phyloP scores from a whole-genome alignment of 1,284 basidiomycete species.

The Neolentinus lepideus region DNA sequence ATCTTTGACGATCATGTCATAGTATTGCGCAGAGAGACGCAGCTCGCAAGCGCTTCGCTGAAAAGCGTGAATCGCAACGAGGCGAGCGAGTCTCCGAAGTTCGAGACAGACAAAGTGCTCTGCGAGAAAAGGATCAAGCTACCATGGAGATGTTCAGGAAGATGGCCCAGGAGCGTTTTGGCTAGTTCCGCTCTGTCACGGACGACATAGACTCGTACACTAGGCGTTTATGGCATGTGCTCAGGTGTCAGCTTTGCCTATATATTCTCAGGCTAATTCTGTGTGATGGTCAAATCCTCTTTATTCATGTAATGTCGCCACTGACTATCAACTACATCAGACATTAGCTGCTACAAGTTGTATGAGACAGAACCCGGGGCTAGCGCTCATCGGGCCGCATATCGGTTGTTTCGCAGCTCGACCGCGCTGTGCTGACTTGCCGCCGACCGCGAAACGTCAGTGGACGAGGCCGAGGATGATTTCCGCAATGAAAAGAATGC shows the following conservation, averaged over 20 bases:
- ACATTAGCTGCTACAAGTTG: too few relatives aligned
- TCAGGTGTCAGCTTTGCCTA: too few relatives aligned
- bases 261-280: too few relatives aligned
- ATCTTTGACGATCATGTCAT: conserved; percentile 2
- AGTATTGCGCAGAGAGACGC: conserved; percentile 68
- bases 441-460: too few relatives aligned
- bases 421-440: too few relatives aligned
- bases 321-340: too few relatives aligned
- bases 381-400: too few relatives aligned
- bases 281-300: too few relatives aligned
- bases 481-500: background rate
- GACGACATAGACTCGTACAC: background rate
- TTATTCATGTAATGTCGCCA: too few relatives aligned
- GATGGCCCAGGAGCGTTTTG: conserved; percentile 69
- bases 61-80: conserved; percentile 31
- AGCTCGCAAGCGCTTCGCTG: conserved; percentile 45
- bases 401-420: too few relatives aligned
- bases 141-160: conserved; percentile 84
- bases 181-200: conserved; percentile 23
- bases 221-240: too few relatives aligned
- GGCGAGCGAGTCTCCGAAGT: conserved; percentile 39
- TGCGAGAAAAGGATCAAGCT: conserved; percentile 67
- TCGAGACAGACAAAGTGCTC: conserved; percentile 46
- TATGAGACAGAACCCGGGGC: too few relatives aligned
- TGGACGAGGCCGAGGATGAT: background rate